Evolutionary conservation across 768 basidiomycete genomes (phyloP).

Genomic region (Lepiota subincarnata): DNA sequence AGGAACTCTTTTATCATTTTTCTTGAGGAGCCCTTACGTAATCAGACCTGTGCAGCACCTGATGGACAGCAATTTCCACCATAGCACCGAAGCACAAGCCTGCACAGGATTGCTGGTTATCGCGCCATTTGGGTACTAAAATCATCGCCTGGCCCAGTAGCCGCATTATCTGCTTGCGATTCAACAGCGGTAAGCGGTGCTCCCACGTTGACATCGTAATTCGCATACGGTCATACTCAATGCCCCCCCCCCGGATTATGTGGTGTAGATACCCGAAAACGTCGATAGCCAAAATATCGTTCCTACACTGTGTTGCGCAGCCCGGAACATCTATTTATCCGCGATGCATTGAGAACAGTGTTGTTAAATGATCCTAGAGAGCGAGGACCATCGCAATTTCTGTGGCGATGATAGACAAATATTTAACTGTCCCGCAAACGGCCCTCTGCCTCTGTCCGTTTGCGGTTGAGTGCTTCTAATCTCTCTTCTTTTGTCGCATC

Average conservation of each 20-base stretch:
- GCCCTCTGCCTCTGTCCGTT: constrained; percentile 59
- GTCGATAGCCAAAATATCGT: too few relatives aligned
- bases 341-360: neutral
- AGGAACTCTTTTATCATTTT: neutral
- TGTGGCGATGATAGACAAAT: neutral
- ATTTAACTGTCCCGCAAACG: constrained; percentile 51
- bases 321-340: neutral
- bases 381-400: neutral
- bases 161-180: neutral
- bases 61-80: neutral
- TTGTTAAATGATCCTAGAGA: neutral
- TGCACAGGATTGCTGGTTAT: constrained; percentile 1
- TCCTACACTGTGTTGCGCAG: too few relatives aligned
- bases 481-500: constrained; percentile 88
- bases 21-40: neutral
- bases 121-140: neutral
- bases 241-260: too few relatives aligned
- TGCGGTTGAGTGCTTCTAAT: constrained; percentile 67
- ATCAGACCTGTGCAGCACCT: constrained; percentile 1
- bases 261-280: neutral
- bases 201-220: neutral
- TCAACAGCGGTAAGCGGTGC: neutral
- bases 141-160: neutral
- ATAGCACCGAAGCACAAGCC: neutral
- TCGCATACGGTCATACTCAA: too few relatives aligned